Base-by-base conservation (phyloP, 495 filamentous ascomycete species). In the Penicillium salamii region DNA sequence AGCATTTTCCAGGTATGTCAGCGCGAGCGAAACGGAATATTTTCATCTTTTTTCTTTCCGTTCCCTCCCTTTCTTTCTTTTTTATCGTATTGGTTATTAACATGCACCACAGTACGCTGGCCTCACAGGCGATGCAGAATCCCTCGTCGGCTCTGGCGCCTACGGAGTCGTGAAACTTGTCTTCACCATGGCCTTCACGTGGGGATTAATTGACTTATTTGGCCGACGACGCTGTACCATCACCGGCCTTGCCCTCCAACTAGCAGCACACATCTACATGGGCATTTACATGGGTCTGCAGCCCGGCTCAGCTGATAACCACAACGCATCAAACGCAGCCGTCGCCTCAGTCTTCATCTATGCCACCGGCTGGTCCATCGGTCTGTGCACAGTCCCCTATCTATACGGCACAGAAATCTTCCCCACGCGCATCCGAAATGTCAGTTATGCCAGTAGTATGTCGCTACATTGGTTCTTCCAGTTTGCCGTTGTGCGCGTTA, bases 401-500 rank as follows among this genome's bases (percentile, higher is more conserved):
- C 60, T 76, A 1, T 76, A 76, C 57, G 73, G 71, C 8, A 70
- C 71, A 3, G 73, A 76, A 53, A 72, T 76, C 15, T 76, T 75
- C 54, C 71, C 71, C 14, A 76, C 69, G 1, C 64, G 69, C 33
- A 73, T 75, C 49, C 69, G 73, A 20, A 72, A 69, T 43, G 57
- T 71, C 13, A 65, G 69, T 46, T 75, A 76, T 42, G 70, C 69
- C 5, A 48, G 59, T 35, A 74, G 69, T 33, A 76, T 75, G 71
- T 61, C 61, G 0, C 50, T 75, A 21, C 73, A 75, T 49, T 76
- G 73, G 73, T 69, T 73, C 52, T 76, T 74, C 59, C 71, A 75
- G 57, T 76, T 76, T 52, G 71, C 73, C 19, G 71, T 76, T 17
- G 73, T 76, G 14, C 69, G 71, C 5, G 73, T 76, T 14, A 76